A percentile compares a stretch with the other conserved stretches of the same genome.
Conservation (phyloP, 2,329 filamentous ascomycete species). For the Rhynchosporium agropyri region DNA sequence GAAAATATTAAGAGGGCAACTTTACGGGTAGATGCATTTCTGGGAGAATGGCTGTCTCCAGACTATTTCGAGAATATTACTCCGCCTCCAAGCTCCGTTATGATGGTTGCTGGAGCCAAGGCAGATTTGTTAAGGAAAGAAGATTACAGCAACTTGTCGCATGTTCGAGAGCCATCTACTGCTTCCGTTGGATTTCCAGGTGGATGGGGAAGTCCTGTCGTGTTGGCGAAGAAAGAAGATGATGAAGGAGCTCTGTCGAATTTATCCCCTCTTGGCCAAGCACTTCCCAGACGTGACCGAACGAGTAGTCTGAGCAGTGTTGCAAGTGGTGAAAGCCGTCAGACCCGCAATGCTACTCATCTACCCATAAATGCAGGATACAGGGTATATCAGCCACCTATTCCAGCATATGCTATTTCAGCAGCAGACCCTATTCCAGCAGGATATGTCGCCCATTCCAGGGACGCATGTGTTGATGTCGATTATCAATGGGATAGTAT, state of each 20-base stretch:
- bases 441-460: slow-evolving; percentile 87
- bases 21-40: slow-evolving; percentile 84
- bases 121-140: slow-evolving; percentile 79
- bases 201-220: slow-evolving; percentile 43
- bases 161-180: slow-evolving; percentile 39
- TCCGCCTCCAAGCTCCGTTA: slow-evolving; percentile 78
- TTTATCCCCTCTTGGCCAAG: slow-evolving; percentile 36
- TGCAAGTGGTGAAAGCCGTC: slow-evolving; percentile 36
- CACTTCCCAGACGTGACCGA: slow-evolving; percentile 40
- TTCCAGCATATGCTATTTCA: slow-evolving; percentile 82
- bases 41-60: slow-evolving; percentile 93
- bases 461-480: slow-evolving; percentile 81
- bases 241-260: slow-evolving; percentile 36
- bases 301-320: slow-evolving; percentile 42
- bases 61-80: slow-evolving; percentile 94
- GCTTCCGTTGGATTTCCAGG: slow-evolving; percentile 44
- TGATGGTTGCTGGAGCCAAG: slow-evolving; percentile 90
- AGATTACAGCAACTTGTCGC: slow-evolving; percentile 56
- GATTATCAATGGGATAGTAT: slow-evolving; percentile 98
- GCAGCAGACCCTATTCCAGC: slow-evolving; percentile 78
- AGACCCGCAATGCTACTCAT: slow-evolving; percentile 26
- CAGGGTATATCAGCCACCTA: slow-evolving; percentile 69
- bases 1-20: slow-evolving; percentile 56
- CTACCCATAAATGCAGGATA: slow-evolving; percentile 33
- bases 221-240: slow-evolving; percentile 34